Evolutionary conservation across 805 yeast species (phyloP), one percentile per base, ranked within the genome.

Genomic region (Ogataea glucozyma): DNA sequence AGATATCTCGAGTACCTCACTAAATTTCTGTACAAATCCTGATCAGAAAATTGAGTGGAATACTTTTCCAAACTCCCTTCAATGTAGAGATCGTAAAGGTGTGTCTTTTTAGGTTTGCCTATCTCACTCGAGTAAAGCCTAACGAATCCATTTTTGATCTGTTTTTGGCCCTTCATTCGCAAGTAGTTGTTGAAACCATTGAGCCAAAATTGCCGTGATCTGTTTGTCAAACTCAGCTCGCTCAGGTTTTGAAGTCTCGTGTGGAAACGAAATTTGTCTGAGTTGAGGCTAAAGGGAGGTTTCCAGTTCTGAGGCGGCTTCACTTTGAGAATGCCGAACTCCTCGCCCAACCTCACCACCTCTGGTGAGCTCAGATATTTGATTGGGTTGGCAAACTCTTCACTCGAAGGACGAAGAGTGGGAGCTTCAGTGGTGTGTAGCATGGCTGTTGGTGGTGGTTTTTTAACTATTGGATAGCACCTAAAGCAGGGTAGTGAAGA

Each of bases 221-320:
- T 67, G 44, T 82, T 81, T 6, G 74, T 59, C 13, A 86, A 58
- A 19, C 83, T 81, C 54, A 86, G 64, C 57, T 84, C 88, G 52
- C 78, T 75, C 41, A 86, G 56, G 35, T 72, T 75, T 58, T 85
- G 93, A n/a, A 81, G 58, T 41, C 95, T 62, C 7, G 88, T 83
- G 48, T 78, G 81, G 56, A 86, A 85, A 37, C 64, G 71, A 61
- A 85, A 85, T n/a, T 57, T 58, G 6, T 65, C 54, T 34, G 69
- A 66, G 37, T 83, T 71, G 16, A 85, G 65, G 41, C 79, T 71
- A 48, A 83, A 73, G 0, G 78, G 78, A 0, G 83, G 82, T 35
- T 57, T 58, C 81, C 82, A 78, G n/a, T 54, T 62, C 13, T 49
- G 41, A 0, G 83, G 83, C 4, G 83, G 83, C 7, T 69, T 65